A percentile compares a stretch with the other conserved stretches of the same genome.
Conservation (phyloP, 768 basidiomycete species). For the Termitomyces sp. region DNA sequence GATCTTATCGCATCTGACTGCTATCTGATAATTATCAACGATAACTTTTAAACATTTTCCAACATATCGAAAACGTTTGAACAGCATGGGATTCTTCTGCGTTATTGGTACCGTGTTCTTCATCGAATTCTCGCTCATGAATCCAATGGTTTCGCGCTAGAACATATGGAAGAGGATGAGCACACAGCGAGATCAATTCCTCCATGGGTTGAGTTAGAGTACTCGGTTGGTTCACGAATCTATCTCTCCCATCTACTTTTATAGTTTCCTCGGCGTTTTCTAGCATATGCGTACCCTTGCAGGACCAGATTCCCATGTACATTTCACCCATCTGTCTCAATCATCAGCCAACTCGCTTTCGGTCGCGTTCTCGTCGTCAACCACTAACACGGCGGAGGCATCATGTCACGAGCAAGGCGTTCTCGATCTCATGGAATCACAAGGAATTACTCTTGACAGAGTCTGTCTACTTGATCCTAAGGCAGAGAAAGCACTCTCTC, state of each 20-base stretch:
- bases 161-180: slow-evolving; percentile 96
- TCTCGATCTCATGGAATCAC: slow-evolving; percentile 48
- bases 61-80: background rate
- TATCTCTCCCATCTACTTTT: background rate
- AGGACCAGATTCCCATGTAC: slow-evolving; percentile 54
- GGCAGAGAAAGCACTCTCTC: slow-evolving; percentile 60
- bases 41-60: background rate
- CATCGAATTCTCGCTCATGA: background rate
- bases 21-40: background rate
- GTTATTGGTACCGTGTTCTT: slow-evolving; percentile 41
- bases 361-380: slow-evolving; percentile 21
- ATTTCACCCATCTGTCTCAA: slow-evolving; percentile 86
- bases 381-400: slow-evolving; percentile 24
- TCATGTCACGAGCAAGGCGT: slow-evolving; percentile 48
- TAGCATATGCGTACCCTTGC: slow-evolving; percentile 85
- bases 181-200: slow-evolving; percentile 62
- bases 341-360: slow-evolving; percentile 54
- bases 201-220: slow-evolving; percentile 92
- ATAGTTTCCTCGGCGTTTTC: background rate
- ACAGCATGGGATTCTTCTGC: slow-evolving; percentile 42
- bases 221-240: slow-evolving; percentile 45
- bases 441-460: slow-evolving; percentile 38
- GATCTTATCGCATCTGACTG: background rate
- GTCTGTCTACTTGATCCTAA: slow-evolving; percentile 96
- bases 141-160: slow-evolving; percentile 30